Evolutionary conservation across 148 eudicot genomes (phyloP).

Genomic region (Rhododendron vialii): DNA sequence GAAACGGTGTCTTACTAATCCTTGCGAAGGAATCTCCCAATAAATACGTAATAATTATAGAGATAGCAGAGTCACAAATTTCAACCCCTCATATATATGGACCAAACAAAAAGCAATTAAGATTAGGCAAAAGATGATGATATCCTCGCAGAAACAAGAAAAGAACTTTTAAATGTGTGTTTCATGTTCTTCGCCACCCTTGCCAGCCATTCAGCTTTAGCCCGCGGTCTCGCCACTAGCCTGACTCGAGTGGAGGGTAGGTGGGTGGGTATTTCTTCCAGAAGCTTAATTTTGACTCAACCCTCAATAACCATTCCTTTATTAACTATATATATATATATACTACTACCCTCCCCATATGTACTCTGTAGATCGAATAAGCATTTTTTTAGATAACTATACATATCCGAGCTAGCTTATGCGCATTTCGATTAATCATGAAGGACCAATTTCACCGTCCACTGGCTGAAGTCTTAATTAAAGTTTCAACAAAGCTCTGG

Average conservation of each 20-base stretch:
- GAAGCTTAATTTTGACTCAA: not conserved
- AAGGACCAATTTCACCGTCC: too few species aligned
- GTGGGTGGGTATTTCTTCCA: not conserved
- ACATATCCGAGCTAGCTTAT: too few species aligned
- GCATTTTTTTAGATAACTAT: too few species aligned
- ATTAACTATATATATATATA: too few species aligned
- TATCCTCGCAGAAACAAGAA: not conserved
- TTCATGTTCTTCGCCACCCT: not conserved
- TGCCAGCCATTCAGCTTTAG: not conserved
- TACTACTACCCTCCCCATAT: not conserved
- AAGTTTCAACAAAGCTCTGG: too few species aligned
- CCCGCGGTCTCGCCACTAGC: constrained; percentile 10
- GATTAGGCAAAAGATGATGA: not conserved
- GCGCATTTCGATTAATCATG: too few species aligned
- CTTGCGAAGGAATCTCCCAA: too few species aligned
- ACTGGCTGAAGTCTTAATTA: too few species aligned
- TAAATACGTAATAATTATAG: not conserved
- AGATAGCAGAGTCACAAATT: not conserved
- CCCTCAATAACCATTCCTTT: not conserved
- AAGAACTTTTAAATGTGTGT: not conserved
- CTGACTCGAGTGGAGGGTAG: not conserved
- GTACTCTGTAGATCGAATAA: not conserved
- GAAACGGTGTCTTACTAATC: too few species aligned
- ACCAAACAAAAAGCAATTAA: not conserved
- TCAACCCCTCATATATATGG: not conserved